phyloP scores from a whole-genome alignment of 345 rosid species.

The Ricinus communis region DNA sequence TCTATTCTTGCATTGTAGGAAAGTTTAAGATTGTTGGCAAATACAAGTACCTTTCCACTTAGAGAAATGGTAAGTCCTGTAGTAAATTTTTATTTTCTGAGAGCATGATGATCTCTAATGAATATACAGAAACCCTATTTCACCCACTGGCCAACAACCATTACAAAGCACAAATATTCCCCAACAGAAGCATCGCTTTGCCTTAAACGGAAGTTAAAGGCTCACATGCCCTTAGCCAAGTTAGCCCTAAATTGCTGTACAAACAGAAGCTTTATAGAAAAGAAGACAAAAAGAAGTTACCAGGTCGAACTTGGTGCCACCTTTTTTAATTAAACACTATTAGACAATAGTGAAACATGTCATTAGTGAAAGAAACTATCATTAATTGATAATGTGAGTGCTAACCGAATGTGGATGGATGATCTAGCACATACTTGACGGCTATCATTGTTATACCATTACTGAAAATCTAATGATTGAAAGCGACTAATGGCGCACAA shows the following conservation, averaged over 20 bases:
- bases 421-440: slow-evolving; percentile 2
- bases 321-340: not conserved
- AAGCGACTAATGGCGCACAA: not conserved
- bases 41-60: too few relatives aligned
- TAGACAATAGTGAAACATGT: not conserved
- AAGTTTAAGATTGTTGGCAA: not conserved
- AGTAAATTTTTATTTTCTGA: too few relatives aligned
- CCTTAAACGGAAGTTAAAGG: not conserved
- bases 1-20: not conserved
- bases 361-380: not conserved
- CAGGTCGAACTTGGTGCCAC: not conserved
- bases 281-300: not conserved
- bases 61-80: too few relatives aligned
- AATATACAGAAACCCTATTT: too few relatives aligned
- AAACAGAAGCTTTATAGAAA: not conserved
- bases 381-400: not conserved
- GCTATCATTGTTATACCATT: slow-evolving; percentile 4
- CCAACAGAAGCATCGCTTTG: too few relatives aligned
- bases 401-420: not conserved
- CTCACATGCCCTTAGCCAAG: too few relatives aligned
- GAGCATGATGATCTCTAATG: too few relatives aligned
- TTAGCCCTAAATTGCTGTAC: too few relatives aligned
- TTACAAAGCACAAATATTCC: too few relatives aligned
- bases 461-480: not conserved
- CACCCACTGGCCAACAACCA: too few relatives aligned